phyloP scores from a whole-genome alignment of 305 asterid species.

The Lippia alba region DNA sequence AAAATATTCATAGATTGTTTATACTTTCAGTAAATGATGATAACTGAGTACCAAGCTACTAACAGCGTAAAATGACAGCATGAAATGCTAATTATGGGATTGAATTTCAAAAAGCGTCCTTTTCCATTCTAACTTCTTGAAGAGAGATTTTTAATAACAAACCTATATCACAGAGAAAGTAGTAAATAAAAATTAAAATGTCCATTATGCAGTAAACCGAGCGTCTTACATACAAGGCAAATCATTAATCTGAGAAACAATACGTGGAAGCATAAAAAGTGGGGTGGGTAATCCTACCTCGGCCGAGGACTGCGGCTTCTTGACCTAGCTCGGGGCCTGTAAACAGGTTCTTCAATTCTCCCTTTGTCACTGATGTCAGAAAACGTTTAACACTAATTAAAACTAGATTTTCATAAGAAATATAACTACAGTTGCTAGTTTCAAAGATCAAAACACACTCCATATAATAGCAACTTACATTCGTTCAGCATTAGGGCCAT shows the following conservation, averaged over 20 bases:
- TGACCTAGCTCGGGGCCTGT: conserved; percentile 62
- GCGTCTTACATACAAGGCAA: too few species aligned
- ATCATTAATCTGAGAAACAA: too few species aligned
- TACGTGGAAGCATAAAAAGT: not conserved
- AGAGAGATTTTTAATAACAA: not conserved
- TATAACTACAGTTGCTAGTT: not conserved
- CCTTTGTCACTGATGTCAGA: conserved; percentile 69
- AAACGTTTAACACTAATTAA: conserved; percentile 18
- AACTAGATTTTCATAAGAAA: not conserved
- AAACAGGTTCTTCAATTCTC: conserved; percentile 77
- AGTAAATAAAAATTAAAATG: too few species aligned
- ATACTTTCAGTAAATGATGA: too few species aligned
- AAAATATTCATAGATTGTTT: too few species aligned
- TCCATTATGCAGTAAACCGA: too few species aligned
- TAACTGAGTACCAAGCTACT: too few species aligned
- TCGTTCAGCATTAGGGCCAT: conserved; percentile 93
- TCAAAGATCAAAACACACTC: conserved; percentile 14
- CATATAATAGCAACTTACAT: conserved; percentile 55
- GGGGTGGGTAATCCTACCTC: conserved; percentile 56
- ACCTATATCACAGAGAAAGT: too few species aligned
- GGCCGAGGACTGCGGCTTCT: conserved; percentile 96
- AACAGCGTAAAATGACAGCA: too few species aligned
- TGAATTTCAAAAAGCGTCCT: too few species aligned
- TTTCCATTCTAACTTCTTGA: too few species aligned
- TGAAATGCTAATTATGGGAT: too few species aligned